These are phyloP conservation scores for Tulasnella sp. DNA, from an alignment of 768 basidiomycete species.

Conservation along the genomic window DNA sequence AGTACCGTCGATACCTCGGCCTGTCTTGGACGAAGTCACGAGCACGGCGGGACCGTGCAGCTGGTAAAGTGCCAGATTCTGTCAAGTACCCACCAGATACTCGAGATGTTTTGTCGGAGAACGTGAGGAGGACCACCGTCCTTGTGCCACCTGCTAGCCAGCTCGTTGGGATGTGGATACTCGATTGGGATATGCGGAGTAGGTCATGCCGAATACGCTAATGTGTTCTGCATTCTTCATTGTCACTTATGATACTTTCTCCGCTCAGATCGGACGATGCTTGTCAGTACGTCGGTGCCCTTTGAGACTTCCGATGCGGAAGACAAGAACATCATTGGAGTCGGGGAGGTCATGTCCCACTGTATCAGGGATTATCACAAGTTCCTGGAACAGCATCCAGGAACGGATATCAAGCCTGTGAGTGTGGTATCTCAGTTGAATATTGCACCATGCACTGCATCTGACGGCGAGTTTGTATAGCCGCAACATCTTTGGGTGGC, in stretches of 20 bases:
- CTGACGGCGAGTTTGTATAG: not conserved
- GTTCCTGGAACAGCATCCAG: not conserved
- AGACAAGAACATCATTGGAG: constrained; percentile 17
- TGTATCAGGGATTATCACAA: constrained; percentile 8
- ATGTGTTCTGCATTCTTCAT: too few species aligned
- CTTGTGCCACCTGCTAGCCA: constrained; percentile 15
- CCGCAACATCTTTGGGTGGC: constrained; percentile 18
- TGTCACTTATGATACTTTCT: too few species aligned
- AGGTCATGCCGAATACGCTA: not conserved
- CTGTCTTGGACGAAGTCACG: constrained; percentile 14
- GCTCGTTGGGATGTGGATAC: constrained; percentile 18
- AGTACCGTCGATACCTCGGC: constrained; percentile 8
- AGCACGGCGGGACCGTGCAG: constrained; percentile 8
- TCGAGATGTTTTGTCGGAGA: constrained; percentile 15
- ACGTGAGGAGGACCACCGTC: constrained; percentile 16
- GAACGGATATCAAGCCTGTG: not conserved
- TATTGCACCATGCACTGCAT: not conserved
- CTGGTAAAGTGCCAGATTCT: constrained; percentile 9
- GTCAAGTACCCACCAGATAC: constrained; percentile 10
- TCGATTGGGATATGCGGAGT: constrained; percentile 19
- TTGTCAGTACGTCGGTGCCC: constrained; percentile 14
- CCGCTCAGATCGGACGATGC: constrained; percentile 15
- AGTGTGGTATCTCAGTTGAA: not conserved
- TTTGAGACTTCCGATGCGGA: constrained; percentile 17
- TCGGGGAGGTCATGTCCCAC: constrained; percentile 16